A percentile compares a stretch with the other conserved stretches of the same genome.
phyloP scores from a whole-genome alignment of 2,329 filamentous ascomycete species.

The Curvularia sp. region DNA sequence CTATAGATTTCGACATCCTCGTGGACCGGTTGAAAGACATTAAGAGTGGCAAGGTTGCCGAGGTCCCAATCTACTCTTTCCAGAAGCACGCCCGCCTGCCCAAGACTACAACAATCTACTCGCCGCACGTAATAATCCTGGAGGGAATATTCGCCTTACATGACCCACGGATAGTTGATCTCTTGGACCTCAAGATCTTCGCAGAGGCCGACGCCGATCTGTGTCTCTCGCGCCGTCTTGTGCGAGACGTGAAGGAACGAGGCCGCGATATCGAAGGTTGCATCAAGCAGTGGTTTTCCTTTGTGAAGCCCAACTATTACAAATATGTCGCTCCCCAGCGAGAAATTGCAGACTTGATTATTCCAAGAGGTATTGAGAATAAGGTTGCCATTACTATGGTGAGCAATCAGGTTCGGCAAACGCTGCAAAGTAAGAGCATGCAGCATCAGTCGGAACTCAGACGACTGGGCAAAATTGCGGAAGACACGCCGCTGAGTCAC shows the following conservation, averaged over 20 bases:
- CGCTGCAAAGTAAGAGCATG: slow-evolving; percentile 82
- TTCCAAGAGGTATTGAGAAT: slow-evolving; percentile 94
- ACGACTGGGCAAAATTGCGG: slow-evolving; percentile 74
- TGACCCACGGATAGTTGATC: slow-evolving; percentile 80
- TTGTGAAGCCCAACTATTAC: slow-evolving; percentile 96
- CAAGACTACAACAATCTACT: slow-evolving; percentile 88
- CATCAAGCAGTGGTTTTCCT: slow-evolving; percentile 97
- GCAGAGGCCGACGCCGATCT: slow-evolving; percentile 96
- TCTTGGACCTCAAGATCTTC: slow-evolving; percentile 95
- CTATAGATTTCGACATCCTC: slow-evolving; percentile 91
- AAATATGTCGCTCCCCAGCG: slow-evolving; percentile 92
- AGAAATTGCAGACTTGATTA: slow-evolving; percentile 91
- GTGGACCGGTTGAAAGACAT: slow-evolving; percentile 81
- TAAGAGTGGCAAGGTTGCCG: slow-evolving; percentile 86
- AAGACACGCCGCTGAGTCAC: slow-evolving; percentile 73
- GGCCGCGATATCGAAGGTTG: slow-evolving; percentile 92
- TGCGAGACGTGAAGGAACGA: slow-evolving; percentile 87
- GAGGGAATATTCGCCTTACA: slow-evolving; percentile 97
- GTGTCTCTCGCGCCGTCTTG: slow-evolving; percentile 73
- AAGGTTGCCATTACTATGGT: slow-evolving; percentile 95
- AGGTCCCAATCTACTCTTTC: slow-evolving; percentile 96
- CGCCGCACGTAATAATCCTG: slow-evolving; percentile 91
- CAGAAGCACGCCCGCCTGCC: slow-evolving; percentile 82
- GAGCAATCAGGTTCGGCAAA: slow-evolving; percentile 88
- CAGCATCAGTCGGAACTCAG: slow-evolving; percentile 81